phyloP scores from a whole-genome alignment of 495 filamentous ascomycete species.

The Amniculicola lignicola region DNA sequence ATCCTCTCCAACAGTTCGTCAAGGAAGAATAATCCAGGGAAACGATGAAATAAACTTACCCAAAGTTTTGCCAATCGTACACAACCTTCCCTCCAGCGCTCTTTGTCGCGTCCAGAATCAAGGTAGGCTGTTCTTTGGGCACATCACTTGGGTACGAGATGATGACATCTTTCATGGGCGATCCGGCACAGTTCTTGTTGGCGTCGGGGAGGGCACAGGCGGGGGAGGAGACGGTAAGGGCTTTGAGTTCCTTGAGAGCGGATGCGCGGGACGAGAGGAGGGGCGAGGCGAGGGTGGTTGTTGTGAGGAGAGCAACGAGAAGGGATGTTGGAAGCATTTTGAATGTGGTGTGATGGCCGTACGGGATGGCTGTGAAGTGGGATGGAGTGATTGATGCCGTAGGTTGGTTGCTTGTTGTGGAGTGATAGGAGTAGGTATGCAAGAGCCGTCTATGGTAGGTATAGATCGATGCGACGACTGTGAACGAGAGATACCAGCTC shows the following conservation, averaged over 20 bases:
- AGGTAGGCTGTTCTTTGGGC: neutral
- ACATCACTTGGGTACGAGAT: slow-evolving; percentile 1
- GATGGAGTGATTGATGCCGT: neutral
- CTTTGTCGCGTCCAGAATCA: slow-evolving; percentile 8
- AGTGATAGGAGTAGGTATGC: neutral
- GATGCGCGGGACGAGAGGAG: neutral
- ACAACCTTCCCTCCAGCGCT: slow-evolving; percentile 1
- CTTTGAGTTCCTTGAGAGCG: neutral
- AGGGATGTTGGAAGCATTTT: neutral
- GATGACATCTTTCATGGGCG: slow-evolving; percentile 19
- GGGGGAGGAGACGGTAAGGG: neutral
- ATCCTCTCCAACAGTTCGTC: neutral
- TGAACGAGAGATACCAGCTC: neutral
- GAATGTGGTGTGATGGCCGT: neutral
- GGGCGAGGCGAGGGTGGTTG: slow-evolving; percentile 1
- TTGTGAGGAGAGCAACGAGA: neutral
- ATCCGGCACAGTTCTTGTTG: slow-evolving; percentile 16
- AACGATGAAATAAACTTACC: slow-evolving; percentile 7
- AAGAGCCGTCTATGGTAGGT: neutral
- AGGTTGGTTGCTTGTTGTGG: neutral
- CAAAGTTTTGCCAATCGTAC: slow-evolving; percentile 5
- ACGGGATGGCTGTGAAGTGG: neutral
- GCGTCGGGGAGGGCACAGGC: slow-evolving; percentile 4
- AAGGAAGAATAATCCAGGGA: neutral
- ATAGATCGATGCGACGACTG: neutral